Evolutionary conservation across 331 rosid genomes (phyloP).

Genomic region (Dryas integrifolia): DNA sequence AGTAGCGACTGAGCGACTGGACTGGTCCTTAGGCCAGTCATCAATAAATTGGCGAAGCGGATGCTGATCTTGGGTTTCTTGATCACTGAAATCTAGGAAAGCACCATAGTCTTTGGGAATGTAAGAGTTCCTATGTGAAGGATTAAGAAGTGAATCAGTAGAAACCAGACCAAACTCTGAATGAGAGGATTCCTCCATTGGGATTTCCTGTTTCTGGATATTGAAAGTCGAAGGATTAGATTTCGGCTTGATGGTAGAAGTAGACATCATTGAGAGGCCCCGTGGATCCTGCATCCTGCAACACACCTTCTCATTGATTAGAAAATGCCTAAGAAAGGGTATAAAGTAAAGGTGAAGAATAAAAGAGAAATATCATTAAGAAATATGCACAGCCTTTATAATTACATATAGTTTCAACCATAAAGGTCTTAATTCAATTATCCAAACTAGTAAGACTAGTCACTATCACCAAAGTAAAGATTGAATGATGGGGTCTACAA

Average conservation of each 20-base stretch:
- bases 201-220: slow-evolving; percentile 16
- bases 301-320: slow-evolving; percentile 29
- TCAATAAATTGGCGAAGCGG: slow-evolving; percentile 40
- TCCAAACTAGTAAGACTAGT: slow-evolving; percentile 25
- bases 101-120: slow-evolving; percentile 37
- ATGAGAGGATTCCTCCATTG: slow-evolving; percentile 24
- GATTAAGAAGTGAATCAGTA: slow-evolving; percentile 47
- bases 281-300: slow-evolving; percentile 32
- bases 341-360: background rate
- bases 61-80: slow-evolving; percentile 37
- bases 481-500: slow-evolving; percentile 32
- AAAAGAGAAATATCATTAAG: slow-evolving; percentile 2
- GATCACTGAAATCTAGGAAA: slow-evolving; percentile 39
- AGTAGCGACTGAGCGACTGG: slow-evolving; percentile 27
- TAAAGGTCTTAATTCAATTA: slow-evolving; percentile 22
- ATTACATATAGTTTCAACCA: slow-evolving; percentile 18
- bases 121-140: slow-evolving; percentile 42
- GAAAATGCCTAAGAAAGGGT: slow-evolving; percentile 15
- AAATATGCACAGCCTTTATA: slow-evolving; percentile 7
- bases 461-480: slow-evolving; percentile 35
- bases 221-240: background rate
- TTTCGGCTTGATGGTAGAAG: slow-evolving; percentile 25
- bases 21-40: slow-evolving; percentile 43
- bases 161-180: slow-evolving; percentile 45
- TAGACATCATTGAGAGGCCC: slow-evolving; percentile 28